Evolutionary conservation across 106 monocot species (phyloP), one percentile per base, ranked within the genome.

Genomic region (Chionographis japonica): DNA sequence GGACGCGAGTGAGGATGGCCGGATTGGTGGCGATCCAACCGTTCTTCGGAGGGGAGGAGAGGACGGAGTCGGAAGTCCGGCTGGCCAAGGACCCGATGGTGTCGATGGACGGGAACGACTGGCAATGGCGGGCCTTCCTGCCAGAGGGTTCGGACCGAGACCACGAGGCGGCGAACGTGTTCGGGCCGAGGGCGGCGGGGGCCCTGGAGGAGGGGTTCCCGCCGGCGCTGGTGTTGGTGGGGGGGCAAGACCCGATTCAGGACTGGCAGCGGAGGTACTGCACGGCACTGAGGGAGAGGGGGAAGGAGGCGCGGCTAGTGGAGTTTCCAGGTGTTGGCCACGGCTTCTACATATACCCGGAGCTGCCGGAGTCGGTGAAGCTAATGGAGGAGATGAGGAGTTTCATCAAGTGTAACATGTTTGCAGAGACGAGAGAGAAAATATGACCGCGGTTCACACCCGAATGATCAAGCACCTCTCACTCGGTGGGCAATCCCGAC

Each of bases 191-290:
- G 17, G 67, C 54, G 35, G 18, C 35, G 18, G 35, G 17, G 27
- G 27, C 27, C 27, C 52, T 14, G 56, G 17, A 50, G 41, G 56
- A 72, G 42, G 59, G 67, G 68, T 61, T 4, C 10, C 73, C 68
- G 27, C 19, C 61, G 58, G 74, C 66, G 55, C 41, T 77, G 64
- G 72, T 84, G 50, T 80, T 80, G 53, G 40, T 84, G 4, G 80
- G 84, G 6, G 84, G 76, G 16, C 69, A 36, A 43, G 84, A 84
- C 56, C 84, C 77, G 62, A 72, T 84, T 12, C 72, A 80, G 65
- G 84, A 84, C 60, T 67, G 80, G 77, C 84, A 84, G 76, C 62
- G 73, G 59, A 52, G 73, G 68, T 84, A 80, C 52, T 68, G 50
- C 53, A 69, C 76, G 53, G n/a, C 50, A 27, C 18, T 84, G 36